These are phyloP conservation scores for Heterobasidion occidentale DNA, from an alignment of 1,284 basidiomycete genomes.

Conservation along the genomic window DNA sequence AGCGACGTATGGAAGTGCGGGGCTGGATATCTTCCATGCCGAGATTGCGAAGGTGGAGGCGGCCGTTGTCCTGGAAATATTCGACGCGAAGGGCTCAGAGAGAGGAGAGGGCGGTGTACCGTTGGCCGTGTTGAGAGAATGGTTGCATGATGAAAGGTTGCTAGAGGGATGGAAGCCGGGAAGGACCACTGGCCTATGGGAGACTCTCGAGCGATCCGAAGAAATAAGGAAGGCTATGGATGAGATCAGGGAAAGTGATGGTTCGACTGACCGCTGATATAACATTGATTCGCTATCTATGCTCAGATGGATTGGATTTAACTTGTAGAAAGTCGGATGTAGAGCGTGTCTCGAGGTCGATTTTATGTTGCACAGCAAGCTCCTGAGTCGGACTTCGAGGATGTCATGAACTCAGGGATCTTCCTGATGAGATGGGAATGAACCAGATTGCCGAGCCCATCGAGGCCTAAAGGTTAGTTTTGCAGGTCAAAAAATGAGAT, in stretches of 20 bases:
- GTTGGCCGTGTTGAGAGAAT: constrained; percentile 34
- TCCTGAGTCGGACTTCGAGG: too few relatives aligned
- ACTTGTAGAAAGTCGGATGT: too few relatives aligned
- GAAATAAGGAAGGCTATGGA: constrained; percentile 22
- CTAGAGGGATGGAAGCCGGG: constrained; percentile 45
- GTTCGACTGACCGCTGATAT: not conserved
- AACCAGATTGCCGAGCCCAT: too few relatives aligned
- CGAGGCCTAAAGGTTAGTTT: too few relatives aligned
- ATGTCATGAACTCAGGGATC: too few relatives aligned
- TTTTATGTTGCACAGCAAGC: too few relatives aligned
- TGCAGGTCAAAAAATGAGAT: too few relatives aligned
- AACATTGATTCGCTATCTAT: too few relatives aligned
- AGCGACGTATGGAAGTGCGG: constrained; percentile 9
- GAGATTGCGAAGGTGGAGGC: constrained; percentile 26
- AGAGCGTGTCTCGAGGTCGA: too few relatives aligned
- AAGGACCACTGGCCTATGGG: constrained; percentile 34
- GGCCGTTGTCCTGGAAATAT: constrained; percentile 20
- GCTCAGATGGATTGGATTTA: too few relatives aligned
- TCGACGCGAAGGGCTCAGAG: constrained; percentile 12
- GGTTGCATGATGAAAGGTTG: constrained; percentile 44
- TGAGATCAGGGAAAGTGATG: constrained; percentile 1
- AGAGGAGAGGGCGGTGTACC: constrained; percentile 27
- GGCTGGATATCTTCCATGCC: constrained; percentile 19
- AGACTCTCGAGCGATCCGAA: constrained; percentile 22
- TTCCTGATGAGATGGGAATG: too few relatives aligned